Base-by-base conservation (phyloP, 1,284 basidiomycete species). In the Irpex sp. region DNA sequence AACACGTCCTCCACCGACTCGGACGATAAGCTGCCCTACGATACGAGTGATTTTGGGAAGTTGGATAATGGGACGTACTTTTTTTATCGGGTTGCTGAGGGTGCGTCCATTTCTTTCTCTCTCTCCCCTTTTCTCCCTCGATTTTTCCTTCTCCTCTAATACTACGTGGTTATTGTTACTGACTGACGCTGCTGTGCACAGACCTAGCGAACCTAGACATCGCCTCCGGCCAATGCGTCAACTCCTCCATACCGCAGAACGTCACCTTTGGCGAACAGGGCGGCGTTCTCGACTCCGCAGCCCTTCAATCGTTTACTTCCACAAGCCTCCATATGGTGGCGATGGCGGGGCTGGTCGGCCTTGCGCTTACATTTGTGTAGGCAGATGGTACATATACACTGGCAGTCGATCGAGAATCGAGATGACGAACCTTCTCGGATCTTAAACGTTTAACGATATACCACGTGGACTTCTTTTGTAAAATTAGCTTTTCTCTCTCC, bases 1-100 rank as follows among this genome's bases (percentile, higher is more conserved):
- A 74, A 74, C 65, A 75, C 73, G 35, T 70, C 67, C 43, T 65
- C 70, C n/a, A 75, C 72, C 15, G 72, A 75, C 62, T 55, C 68
- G 17, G 72, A 71, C 61, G 72, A 75, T 66, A 68, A 73, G 63
- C 65, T 75, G 53, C 73, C 73, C 6, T 74, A 69, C 65, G 69
- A 68, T 62, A 75, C 72, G 31, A 70, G 64, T 57, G 68, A 67
- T 11, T 74, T 74, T 66, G 64, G 72, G 66, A 70, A 72, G 60
- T n/a, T 75, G 50, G 63, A 65, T 31, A 70, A 68, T 61, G 64
- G 65, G 62, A 70, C 66, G 57, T 73, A 71, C 64, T 74, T 75
- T 65, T 73, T 75, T 64, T 75, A 72, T 64, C 67, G 67, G 47
- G 68, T 68, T 13, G 66, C 70, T 26, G 71, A 72, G 43, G 71